Conservation (phyloP, 2,329 filamentous ascomycete genomes). For the Zymoseptoria passerinii region DNA sequence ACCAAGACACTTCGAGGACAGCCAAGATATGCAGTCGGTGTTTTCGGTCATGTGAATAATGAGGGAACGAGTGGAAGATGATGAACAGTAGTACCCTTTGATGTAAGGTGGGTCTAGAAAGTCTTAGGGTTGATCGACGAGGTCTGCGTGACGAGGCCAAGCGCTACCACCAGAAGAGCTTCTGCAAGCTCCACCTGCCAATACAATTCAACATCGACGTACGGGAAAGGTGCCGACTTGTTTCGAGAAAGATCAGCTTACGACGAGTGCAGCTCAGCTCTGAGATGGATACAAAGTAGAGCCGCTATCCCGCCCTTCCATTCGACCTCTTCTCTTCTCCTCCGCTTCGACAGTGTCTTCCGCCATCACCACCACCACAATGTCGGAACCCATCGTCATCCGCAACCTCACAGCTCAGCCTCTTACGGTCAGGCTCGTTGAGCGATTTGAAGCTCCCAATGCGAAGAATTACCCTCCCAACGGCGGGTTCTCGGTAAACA, state of each 20-base stretch:
- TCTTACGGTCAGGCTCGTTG: slow-evolving; percentile 64
- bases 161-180: background rate
- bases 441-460: slow-evolving; percentile 59
- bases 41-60: background rate
- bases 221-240: background rate
- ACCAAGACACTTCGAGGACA: background rate
- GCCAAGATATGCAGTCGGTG: background rate
- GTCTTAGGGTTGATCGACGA: background rate
- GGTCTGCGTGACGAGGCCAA: background rate
- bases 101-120: background rate
- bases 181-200: background rate
- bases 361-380: slow-evolving; percentile 6
- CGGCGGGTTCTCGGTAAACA: slow-evolving; percentile 16
- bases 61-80: too few relatives aligned
- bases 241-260: background rate
- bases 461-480: slow-evolving; percentile 26
- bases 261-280: background rate
- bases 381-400: slow-evolving; percentile 51
- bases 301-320: background rate
- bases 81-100: too few relatives aligned
- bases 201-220: background rate
- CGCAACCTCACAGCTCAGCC: slow-evolving; percentile 71
- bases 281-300: background rate
- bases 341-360: background rate
- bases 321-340: too few relatives aligned